Evolutionary conservation across 169 alveolate genomes (phyloP).

Genomic region (Plasmodium berghei): DNA sequence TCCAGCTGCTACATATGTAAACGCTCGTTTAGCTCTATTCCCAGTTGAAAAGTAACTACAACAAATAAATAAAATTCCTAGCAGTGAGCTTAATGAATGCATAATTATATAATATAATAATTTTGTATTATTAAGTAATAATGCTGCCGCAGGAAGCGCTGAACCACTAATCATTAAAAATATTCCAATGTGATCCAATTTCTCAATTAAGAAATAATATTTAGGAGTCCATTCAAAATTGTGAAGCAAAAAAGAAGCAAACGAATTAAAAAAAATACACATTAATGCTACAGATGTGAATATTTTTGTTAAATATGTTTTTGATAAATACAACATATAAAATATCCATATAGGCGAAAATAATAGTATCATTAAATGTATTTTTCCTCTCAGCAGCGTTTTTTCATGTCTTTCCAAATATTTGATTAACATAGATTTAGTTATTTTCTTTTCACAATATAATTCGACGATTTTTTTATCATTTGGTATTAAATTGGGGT

Average conservation of each 20-base stretch:
- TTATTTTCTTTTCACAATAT: constrained; percentile 60
- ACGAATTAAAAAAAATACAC: constrained; percentile 65
- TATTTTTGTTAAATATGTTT: constrained; percentile 29
- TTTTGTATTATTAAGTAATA: constrained; percentile 57
- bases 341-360: constrained; percentile 80
- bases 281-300: constrained; percentile 41
- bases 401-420: constrained; percentile 65
- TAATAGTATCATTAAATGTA: constrained; percentile 79
- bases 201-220: constrained; percentile 26
- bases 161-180: constrained; percentile 86
- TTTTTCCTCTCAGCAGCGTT: constrained; percentile 80
- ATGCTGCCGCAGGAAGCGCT: constrained; percentile 74
- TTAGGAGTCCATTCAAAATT: constrained; percentile 79
- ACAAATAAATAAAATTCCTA: constrained; percentile 74
- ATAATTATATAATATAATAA: constrained; percentile 36
- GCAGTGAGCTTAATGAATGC: constrained; percentile 76
- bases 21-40: constrained; percentile 63
- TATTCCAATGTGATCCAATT: constrained; percentile 76
- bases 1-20: constrained; percentile 72
- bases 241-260: constrained; percentile 63
- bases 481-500: constrained; percentile 17
- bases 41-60: constrained; percentile 41
- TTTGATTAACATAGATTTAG: constrained; percentile 41
- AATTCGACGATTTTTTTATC: constrained; percentile 36
- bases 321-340: constrained; percentile 51